Evolutionary conservation across 2,329 filamentous ascomycete species (phyloP).

Genomic region (Keithomyces neogunnii): DNA sequence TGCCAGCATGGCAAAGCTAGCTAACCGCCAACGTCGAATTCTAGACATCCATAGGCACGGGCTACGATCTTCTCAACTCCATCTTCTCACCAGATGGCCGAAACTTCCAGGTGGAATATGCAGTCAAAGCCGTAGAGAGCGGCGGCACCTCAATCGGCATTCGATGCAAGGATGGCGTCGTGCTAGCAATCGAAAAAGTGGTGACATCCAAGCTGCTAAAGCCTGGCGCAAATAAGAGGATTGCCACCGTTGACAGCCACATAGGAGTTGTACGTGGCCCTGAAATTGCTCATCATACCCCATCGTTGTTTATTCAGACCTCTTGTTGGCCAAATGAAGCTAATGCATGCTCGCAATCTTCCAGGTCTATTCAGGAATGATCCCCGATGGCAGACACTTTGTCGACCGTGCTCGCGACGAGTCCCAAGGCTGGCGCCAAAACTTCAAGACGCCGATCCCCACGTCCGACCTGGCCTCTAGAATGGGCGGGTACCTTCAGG

Average conservation of each 20-base stretch:
- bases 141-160: slow-evolving; percentile 95
- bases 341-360: neutral
- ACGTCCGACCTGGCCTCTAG: slow-evolving; percentile 80
- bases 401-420: slow-evolving; percentile 91
- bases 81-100: slow-evolving; percentile 98
- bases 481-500: slow-evolving; percentile 94
- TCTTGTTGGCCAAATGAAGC: neutral
- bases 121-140: slow-evolving; percentile 96
- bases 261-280: slow-evolving; percentile 69
- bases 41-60: slow-evolving; percentile 99
- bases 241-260: slow-evolving; percentile 89
- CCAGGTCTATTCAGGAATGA: slow-evolving; percentile 89
- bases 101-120: slow-evolving; percentile 99
- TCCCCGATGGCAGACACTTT: slow-evolving; percentile 93
- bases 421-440: slow-evolving; percentile 79
- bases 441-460: slow-evolving; percentile 92
- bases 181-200: slow-evolving; percentile 94
- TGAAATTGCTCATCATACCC: neutral
- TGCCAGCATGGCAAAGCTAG: neutral
- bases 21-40: slow-evolving; percentile 1
- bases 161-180: slow-evolving; percentile 92
- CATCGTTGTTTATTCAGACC: neutral
- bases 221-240: slow-evolving; percentile 91
- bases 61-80: slow-evolving; percentile 98
- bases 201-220: slow-evolving; percentile 93